Conservation (phyloP, 352 stramenopile species). For the Elongisporangium senticosum region DNA sequence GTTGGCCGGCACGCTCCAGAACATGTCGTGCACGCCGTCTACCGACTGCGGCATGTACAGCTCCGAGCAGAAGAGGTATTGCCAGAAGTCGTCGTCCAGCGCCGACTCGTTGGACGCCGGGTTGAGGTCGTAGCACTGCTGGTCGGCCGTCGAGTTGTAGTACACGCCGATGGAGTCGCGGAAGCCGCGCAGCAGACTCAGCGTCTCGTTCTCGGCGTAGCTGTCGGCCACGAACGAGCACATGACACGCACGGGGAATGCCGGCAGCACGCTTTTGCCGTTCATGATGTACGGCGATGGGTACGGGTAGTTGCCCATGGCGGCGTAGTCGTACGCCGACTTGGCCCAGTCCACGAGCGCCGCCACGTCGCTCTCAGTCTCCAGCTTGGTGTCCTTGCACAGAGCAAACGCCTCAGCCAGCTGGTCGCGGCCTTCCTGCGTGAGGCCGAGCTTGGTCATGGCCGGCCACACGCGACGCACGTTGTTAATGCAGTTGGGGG, state of each 20-base stretch:
- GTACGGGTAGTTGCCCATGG: slow-evolving; percentile 96
- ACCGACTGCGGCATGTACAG: slow-evolving; percentile 63
- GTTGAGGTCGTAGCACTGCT: slow-evolving; percentile 46
- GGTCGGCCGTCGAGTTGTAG: slow-evolving; percentile 65
- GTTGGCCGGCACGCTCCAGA: slow-evolving; percentile 72
- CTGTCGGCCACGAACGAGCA: slow-evolving; percentile 60
- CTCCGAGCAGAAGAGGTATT: slow-evolving; percentile 77
- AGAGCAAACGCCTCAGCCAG: slow-evolving; percentile 41
- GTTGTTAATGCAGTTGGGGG: slow-evolving; percentile 71
- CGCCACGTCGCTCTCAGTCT: slow-evolving; percentile 37
- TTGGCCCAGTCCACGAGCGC: slow-evolving; percentile 60
- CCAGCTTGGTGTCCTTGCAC: slow-evolving; percentile 42
- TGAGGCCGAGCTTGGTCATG: slow-evolving; percentile 51
- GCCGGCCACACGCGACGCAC: slow-evolving; percentile 56
- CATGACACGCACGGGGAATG: slow-evolving; percentile 86
- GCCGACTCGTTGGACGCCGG: slow-evolving; percentile 50
- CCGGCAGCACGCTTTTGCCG: slow-evolving; percentile 72
- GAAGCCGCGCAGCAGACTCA: slow-evolving; percentile 43
- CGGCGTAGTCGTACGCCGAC: slow-evolving; percentile 88
- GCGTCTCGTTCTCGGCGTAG: slow-evolving; percentile 28
- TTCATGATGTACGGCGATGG: slow-evolving; percentile 93
- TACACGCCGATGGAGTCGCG: slow-evolving; percentile 59
- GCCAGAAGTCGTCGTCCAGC: slow-evolving; percentile 61
- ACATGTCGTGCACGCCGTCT: slow-evolving; percentile 83
- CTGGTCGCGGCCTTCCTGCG: slow-evolving; percentile 29